phyloP scores from a whole-genome alignment of 768 basidiomycete species.

The Leccinum boreale region DNA sequence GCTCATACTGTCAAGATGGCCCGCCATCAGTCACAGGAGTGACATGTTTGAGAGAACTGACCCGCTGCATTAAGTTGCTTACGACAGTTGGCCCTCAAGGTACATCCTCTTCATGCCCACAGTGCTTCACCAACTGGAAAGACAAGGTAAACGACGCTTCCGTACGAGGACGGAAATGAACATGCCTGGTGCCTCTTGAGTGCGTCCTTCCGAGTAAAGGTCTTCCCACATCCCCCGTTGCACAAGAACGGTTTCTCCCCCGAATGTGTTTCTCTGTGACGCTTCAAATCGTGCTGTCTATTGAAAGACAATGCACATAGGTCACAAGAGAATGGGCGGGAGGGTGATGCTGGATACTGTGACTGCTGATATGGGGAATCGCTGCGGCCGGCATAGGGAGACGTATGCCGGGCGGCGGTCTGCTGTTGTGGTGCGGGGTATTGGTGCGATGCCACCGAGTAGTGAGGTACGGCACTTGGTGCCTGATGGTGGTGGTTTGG shows the following conservation, averaged over 20 bases:
- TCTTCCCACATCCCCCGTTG: constrained; percentile 83
- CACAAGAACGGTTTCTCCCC: constrained; percentile 83
- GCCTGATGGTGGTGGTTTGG: constrained; percentile 28
- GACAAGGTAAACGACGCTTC: constrained; percentile 14
- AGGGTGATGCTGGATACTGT: constrained; percentile 57
- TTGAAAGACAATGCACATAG: constrained; percentile 81
- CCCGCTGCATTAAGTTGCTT: constrained; percentile 11
- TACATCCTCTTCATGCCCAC: constrained; percentile 63
- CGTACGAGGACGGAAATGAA: constrained; percentile 1
- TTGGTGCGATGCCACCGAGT: constrained; percentile 26
- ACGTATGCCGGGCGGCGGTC: constrained; percentile 20
- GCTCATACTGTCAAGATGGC: constrained; percentile 14
- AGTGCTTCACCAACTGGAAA: constrained; percentile 68
- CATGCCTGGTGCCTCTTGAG: constrained; percentile 81
- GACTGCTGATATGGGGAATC: constrained; percentile 26
- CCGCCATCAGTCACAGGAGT: constrained; percentile 20
- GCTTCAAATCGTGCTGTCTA: constrained; percentile 80
- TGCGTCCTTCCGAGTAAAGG: constrained; percentile 84
- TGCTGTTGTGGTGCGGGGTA: constrained; percentile 29
- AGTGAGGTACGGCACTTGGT: constrained; percentile 34
- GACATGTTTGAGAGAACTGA: constrained; percentile 14
- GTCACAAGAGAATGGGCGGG: constrained; percentile 64
- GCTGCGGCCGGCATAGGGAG: constrained; percentile 35
- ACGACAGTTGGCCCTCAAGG: constrained; percentile 22
- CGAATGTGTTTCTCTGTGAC: constrained; percentile 81